A percentile compares a stretch with the other conserved stretches of the same genome.
These are phyloP conservation scores for Tothia fuscella DNA, from an alignment of 2,329 filamentous ascomycete species.

Conservation along the genomic window DNA sequence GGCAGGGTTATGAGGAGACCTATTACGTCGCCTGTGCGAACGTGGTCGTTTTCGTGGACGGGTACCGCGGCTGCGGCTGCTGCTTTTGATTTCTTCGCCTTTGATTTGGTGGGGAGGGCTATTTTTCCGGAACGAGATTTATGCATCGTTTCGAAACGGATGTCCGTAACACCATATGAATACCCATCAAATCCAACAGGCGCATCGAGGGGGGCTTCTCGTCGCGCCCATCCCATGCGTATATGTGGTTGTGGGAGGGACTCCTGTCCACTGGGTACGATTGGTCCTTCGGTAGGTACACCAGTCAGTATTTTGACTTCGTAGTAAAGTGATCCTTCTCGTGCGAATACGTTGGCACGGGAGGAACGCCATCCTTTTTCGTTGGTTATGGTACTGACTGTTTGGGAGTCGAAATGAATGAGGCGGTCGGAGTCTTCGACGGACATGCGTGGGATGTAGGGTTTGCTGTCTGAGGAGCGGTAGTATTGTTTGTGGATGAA, in stretches of 20 bases:
- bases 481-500: slow-evolving; percentile 85
- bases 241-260: slow-evolving; percentile 44
- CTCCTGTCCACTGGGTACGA: slow-evolving; percentile 22
- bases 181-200: slow-evolving; percentile 84
- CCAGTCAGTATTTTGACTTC: slow-evolving; percentile 84
- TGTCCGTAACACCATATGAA: slow-evolving; percentile 85
- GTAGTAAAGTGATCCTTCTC: slow-evolving; percentile 87
- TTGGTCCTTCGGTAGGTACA: slow-evolving; percentile 34
- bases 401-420: slow-evolving; percentile 64
- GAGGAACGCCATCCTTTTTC: slow-evolving; percentile 89
- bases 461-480: slow-evolving; percentile 73
- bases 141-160: slow-evolving; percentile 81
- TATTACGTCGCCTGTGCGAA: slow-evolving; percentile 85
- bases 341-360: slow-evolving; percentile 76
- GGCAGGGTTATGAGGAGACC: slow-evolving; percentile 88
- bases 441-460: slow-evolving; percentile 73
- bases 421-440: slow-evolving; percentile 84
- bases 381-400: slow-evolving; percentile 68
- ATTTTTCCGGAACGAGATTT: slow-evolving; percentile 90
- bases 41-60: slow-evolving; percentile 56
- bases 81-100: slow-evolving; percentile 21
- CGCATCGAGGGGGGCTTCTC: slow-evolving; percentile 70
- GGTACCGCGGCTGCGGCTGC: slow-evolving; percentile 21
- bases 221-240: slow-evolving; percentile 73
- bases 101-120: slow-evolving; percentile 29